Conservation (phyloP, 768 basidiomycete species). For the Boletus rex-veris region DNA sequence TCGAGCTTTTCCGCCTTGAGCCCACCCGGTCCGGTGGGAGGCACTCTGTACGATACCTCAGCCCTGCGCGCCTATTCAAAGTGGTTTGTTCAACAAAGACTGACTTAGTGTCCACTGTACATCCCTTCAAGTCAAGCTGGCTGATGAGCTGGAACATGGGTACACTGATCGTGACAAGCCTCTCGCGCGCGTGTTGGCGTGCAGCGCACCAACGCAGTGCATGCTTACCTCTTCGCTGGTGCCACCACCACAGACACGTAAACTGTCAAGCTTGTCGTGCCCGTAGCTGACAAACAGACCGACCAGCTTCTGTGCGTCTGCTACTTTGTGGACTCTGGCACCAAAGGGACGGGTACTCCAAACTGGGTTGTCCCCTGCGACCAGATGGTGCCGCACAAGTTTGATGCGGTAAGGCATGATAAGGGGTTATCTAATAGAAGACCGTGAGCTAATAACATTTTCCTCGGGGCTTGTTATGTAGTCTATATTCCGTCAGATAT, state of each 20-base stretch:
- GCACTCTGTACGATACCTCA: too few species aligned
- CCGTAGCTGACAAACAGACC: constrained; percentile 16
- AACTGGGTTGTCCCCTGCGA: constrained; percentile 16
- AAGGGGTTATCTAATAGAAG: not conserved
- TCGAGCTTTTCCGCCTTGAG: constrained; percentile 25
- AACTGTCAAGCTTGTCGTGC: not conserved
- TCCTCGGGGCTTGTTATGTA: too few species aligned
- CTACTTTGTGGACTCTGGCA: constrained; percentile 10
- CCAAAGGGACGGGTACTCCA: constrained; percentile 3
- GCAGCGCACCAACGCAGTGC: not conserved
- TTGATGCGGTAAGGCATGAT: constrained; percentile 6
- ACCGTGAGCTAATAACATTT: not conserved
- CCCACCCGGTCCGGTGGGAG: not conserved
- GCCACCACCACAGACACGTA: constrained; percentile 10
- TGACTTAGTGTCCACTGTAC: constrained; percentile 21
- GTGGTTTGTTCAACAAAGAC: too few species aligned
- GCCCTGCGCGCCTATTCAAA: too few species aligned
- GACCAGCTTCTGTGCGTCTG: constrained; percentile 19
- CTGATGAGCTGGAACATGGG: constrained; percentile 6
- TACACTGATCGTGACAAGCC: too few species aligned
- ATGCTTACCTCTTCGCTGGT: constrained; percentile 13
- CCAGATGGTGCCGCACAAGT: not conserved
- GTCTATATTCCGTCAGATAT: not conserved
- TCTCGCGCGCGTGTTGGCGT: too few species aligned
- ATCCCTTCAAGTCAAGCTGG: constrained; percentile 14